Base-by-base conservation (phyloP, 1,139 yeast genomes). In the Candida gigantensis region DNA sequence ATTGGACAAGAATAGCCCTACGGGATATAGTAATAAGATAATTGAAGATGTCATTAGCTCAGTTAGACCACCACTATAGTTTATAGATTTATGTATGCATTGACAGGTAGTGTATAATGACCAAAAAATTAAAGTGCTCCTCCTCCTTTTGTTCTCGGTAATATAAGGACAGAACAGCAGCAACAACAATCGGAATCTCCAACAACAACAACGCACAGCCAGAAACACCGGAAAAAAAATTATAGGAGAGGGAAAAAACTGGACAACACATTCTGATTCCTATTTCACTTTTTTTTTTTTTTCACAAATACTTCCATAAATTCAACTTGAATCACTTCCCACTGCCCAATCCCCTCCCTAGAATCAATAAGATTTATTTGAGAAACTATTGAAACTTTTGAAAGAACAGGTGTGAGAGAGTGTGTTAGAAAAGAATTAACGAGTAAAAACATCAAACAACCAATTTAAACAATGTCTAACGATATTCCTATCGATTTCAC, bases 401-500 rank as follows among this genome's bases (percentile, higher is more conserved):
- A 18, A 18, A 18, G 19, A 18, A 18, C 19, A 18, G 19, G n/a
- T n/a, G n/a, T n/a, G n/a, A n/a, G n/a, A n/a, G n/a, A n/a, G n/a
- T n/a, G 24, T 16, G 12, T 17, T 14, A 30, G 12, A 18, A 17
- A 12, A 30, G 16, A 24, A 16, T 25, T 25, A 24, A 8, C 20
- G 14, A 13, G 12, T 14, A 12, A 20, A 5, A 20, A 13, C 23
- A 6, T 12, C n/a, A n/a, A n/a, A n/a, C n/a, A n/a, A n/a, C n/a
- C n/a, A n/a, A n/a, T n/a, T n/a, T 14, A 15, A 24, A 30, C 16
- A 10, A 64, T 64, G 70, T 58, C 69, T 31, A 50, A 52, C 46
- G 95, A 86, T 62, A 79, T 88, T 54, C 98, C 98, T 52, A 92
- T 92, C 70, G 96, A 90, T 70, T 89, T 92, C 69, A 90, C 95